phyloP scores from a whole-genome alignment of 208 protist genomes.

The Angomonas desouzai region DNA sequence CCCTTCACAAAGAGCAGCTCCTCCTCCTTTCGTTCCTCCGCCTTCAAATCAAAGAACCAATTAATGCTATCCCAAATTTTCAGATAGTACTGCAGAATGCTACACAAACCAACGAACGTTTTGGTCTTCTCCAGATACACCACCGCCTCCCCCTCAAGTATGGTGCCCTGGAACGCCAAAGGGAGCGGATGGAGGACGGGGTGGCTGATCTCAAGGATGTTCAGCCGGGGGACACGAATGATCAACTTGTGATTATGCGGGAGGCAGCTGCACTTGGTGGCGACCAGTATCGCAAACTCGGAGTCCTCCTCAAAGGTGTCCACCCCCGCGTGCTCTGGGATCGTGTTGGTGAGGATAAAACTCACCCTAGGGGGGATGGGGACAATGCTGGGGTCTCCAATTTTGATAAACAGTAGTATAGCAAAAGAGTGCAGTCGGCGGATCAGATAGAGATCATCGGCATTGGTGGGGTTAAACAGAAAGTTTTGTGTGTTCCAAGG shows the following conservation, averaged over 20 bases:
- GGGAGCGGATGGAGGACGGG: constrained; percentile 21
- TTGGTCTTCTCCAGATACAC: constrained; percentile 26
- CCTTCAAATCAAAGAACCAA: constrained; percentile 45
- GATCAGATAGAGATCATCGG: constrained; percentile 35
- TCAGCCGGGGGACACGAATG: constrained; percentile 24
- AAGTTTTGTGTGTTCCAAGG: constrained; percentile 20
- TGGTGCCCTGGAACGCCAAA: constrained; percentile 22
- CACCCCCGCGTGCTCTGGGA: constrained; percentile 3
- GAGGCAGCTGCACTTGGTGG: constrained; percentile 56
- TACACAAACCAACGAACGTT: constrained; percentile 38
- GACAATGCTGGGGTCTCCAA: constrained; percentile 37
- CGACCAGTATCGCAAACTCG: constrained; percentile 40
- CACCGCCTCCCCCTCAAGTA: constrained; percentile 38
- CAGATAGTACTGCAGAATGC: constrained; percentile 34
- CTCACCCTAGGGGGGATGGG: constrained; percentile 41
- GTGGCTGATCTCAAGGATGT: constrained; percentile 30
- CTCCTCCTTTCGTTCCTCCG: constrained; percentile 21
- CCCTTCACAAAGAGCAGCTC: constrained; percentile 21
- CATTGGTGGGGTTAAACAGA: constrained; percentile 27
- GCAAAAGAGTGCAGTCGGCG: constrained; percentile 48
- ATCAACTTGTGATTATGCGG: constrained; percentile 31
- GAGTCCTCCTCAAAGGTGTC: constrained; percentile 30
- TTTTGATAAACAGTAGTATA: constrained; percentile 29
- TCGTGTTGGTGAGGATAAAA: constrained; percentile 32
- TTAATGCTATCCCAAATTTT: constrained; percentile 24